Percentiles rank a stretch among this genome's conserved stretches.
Conservation (phyloP, 371 early-diverging fungal genomes). For the Zopfochytrium polystomum region DNA sequence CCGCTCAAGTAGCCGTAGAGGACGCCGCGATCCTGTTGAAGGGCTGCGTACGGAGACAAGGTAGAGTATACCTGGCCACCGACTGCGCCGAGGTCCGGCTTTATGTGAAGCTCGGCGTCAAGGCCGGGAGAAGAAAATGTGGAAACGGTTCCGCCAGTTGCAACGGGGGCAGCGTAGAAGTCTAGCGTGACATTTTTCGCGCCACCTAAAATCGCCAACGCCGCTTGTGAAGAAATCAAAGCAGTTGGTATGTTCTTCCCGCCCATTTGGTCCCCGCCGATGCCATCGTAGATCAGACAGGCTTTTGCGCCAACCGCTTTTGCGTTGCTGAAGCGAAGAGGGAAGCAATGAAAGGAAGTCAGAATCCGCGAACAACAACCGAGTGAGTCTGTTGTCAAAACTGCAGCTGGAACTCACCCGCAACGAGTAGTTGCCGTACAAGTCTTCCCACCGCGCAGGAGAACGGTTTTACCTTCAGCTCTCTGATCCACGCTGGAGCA, state of each 20-base stretch:
- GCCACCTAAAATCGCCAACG: constrained; percentile 15
- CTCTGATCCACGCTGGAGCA: no score
- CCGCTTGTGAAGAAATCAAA: constrained; percentile 11
- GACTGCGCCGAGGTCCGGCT: constrained; percentile 29
- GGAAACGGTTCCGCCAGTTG: constrained; percentile 40
- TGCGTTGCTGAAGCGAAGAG: constrained; percentile 20
- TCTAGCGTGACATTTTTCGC: no score
- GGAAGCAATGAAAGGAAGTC: no score
- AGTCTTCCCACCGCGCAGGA: no score
- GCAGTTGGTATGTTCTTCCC: constrained; percentile 13
- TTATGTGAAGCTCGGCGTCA: no score
- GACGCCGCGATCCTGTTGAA: background rate
- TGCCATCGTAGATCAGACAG: constrained; percentile 30
- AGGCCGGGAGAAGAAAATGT: constrained; percentile 43
- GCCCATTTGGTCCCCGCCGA: background rate
- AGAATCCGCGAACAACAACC: no score
- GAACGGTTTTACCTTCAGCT: no score
- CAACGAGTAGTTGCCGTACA: no score
- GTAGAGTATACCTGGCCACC: constrained; percentile 31
- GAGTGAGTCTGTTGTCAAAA: no score
- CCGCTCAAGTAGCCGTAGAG: constrained; percentile 38
- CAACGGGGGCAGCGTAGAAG: background rate
- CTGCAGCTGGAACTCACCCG: no score
- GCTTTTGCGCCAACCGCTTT: constrained; percentile 25
- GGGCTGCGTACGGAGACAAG: constrained; percentile 11